A percentile compares a stretch with the other conserved stretches of the same genome.
Evolutionary conservation across 1,284 basidiomycete genomes (phyloP).

Genomic region (Melampsora larici-populina): DNA sequence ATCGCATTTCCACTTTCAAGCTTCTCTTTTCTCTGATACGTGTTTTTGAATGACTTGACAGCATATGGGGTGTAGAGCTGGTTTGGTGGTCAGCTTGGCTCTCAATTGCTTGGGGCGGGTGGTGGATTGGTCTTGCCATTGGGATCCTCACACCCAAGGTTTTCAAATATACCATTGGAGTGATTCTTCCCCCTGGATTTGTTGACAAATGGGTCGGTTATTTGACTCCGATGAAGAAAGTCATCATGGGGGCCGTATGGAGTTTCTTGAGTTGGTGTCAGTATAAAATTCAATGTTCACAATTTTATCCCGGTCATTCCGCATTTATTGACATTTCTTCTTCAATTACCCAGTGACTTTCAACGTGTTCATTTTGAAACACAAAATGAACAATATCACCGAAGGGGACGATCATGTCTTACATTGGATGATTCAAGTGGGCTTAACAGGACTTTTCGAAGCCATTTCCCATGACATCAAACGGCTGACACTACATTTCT

Average conservation of each 20-base stretch:
- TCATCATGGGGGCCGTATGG: conserved; percentile 43
- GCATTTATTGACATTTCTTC: conserved; percentile 34
- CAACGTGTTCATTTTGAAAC: conserved; percentile 41
- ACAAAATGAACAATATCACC: conserved; percentile 29
- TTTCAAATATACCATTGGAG: conserved; percentile 63
- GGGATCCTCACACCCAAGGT: conserved; percentile 57
- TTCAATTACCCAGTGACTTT: conserved; percentile 45
- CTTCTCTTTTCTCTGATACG: not conserved
- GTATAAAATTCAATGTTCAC: not conserved
- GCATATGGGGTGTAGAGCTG: conserved; percentile 28
- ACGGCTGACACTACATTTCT: conserved; percentile 36
- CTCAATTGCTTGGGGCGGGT: conserved; percentile 73
- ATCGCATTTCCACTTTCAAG: not conserved
- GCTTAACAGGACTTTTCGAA: not conserved
- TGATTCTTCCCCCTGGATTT: conserved; percentile 64
- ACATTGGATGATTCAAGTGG: conserved; percentile 5
- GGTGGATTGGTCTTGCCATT: conserved; percentile 72
- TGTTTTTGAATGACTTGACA: not conserved
- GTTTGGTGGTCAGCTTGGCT: conserved; percentile 60
- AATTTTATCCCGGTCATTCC: not conserved
- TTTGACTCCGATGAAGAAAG: conserved; percentile 37
- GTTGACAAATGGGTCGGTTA: conserved; percentile 59
- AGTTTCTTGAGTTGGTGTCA: conserved; percentile 11
- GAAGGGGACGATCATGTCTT: conserved; percentile 1
- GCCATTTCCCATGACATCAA: conserved; percentile 19